These are phyloP conservation scores for Kwoniella pini DNA, from an alignment of 768 basidiomycete species.

Conservation along the genomic window DNA sequence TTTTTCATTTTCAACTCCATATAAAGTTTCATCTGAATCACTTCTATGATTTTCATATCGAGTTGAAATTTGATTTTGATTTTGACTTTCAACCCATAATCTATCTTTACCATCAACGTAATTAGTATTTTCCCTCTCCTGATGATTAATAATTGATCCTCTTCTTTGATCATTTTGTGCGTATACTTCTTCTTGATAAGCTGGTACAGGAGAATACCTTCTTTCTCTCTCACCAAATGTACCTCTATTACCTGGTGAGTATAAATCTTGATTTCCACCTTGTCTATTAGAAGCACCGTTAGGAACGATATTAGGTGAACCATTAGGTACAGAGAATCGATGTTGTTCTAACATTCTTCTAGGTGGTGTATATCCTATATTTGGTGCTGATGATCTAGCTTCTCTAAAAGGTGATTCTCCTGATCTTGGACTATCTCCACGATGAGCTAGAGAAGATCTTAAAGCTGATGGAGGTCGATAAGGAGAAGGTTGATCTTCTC, in stretches of 20 bases:
- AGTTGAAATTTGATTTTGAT: not conserved
- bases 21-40: conserved; percentile 19
- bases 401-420: conserved; percentile 1
- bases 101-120: conserved; percentile 5
- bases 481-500: conserved; percentile 7
- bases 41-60: conserved; percentile 2
- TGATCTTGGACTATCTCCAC: conserved; percentile 1
- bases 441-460: conserved; percentile 20
- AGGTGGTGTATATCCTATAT: conserved; percentile 18
- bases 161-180: too few relatives aligned
- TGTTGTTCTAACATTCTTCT: conserved; percentile 25
- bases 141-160: too few relatives aligned
- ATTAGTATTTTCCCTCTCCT: too few relatives aligned
- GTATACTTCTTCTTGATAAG: conserved; percentile 19
- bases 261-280: not conserved
- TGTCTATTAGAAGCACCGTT: not conserved
- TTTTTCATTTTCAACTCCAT: conserved; percentile 13
- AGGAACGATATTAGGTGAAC: conserved; percentile 8
- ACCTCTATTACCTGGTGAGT: conserved; percentile 7
- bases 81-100: conserved; percentile 7
- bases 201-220: conserved; percentile 24
- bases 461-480: conserved; percentile 22
- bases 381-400: conserved; percentile 12
- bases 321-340: conserved; percentile 16
- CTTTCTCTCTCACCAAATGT: conserved; percentile 20